Evolutionary conservation across 2,329 filamentous ascomycete species (phyloP).

Genomic region (Colletotrichum salicis): DNA sequence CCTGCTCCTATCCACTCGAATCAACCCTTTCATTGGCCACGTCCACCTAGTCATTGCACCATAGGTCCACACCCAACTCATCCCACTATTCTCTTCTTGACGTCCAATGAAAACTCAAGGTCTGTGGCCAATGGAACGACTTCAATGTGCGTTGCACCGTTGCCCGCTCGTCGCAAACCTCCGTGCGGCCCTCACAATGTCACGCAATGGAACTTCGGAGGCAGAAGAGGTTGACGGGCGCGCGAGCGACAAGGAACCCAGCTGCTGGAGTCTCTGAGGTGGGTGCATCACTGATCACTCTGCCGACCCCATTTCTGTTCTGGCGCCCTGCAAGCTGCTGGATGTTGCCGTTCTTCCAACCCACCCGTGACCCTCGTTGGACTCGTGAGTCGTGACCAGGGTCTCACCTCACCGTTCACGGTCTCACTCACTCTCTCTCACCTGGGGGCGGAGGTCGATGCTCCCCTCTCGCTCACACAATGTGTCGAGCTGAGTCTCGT

Average conservation of each 20-base stretch:
- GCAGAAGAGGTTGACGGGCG: too few species aligned
- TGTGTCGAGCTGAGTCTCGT: not conserved
- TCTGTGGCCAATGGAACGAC: not conserved
- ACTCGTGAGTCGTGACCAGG: not conserved
- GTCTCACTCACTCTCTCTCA: too few species aligned
- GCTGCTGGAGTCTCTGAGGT: not conserved
- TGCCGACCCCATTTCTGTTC: not conserved
- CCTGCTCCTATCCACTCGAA: not conserved
- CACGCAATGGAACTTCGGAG: not conserved
- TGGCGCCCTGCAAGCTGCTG: not conserved
- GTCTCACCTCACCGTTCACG: not conserved
- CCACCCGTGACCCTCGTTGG: not conserved
- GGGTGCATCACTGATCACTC: not conserved
- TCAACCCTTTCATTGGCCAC: not conserved
- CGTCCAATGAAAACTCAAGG: not conserved
- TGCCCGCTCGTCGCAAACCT: not conserved
- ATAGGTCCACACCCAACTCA: not conserved
- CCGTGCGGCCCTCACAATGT: not conserved
- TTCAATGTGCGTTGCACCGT: not conserved
- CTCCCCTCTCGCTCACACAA: not conserved
- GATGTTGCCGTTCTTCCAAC: not conserved
- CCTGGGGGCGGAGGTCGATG: not conserved
- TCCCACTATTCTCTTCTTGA: not conserved
- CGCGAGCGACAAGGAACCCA: not conserved
- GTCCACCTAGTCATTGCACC: not conserved